Percentiles rank a stretch among this genome's conserved stretches.
Evolutionary conservation across 495 filamentous ascomycete genomes (phyloP).

Genomic region (Penicillium diatomitis): DNA sequence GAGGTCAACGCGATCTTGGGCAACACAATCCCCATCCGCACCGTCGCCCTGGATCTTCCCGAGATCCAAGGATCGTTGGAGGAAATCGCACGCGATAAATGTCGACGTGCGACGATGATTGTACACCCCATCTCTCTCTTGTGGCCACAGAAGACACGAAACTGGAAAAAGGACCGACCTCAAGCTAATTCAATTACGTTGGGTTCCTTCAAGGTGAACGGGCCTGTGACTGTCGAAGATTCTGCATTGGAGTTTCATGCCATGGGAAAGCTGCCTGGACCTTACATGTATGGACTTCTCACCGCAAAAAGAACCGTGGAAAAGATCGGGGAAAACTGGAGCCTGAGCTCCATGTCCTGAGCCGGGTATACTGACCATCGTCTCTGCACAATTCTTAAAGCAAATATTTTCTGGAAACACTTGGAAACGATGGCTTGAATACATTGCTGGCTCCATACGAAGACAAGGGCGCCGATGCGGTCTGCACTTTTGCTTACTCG

Average conservation of each 20-base stretch:
- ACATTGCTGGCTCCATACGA: conserved; percentile 70
- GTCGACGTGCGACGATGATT: conserved; percentile 55
- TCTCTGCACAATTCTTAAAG: conserved; percentile 26
- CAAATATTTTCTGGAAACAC: conserved; percentile 75
- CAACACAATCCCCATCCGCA: conserved; percentile 51
- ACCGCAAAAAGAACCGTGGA: too few species aligned
- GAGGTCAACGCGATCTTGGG: conserved; percentile 72
- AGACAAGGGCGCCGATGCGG: conserved; percentile 78
- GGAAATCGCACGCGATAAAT: conserved; percentile 72
- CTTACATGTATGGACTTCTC: conserved; percentile 63
- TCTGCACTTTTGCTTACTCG: conserved; percentile 84
- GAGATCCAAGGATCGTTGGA: conserved; percentile 78
- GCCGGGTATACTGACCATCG: background rate
- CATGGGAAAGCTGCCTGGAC: conserved; percentile 69
- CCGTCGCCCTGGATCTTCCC: conserved; percentile 55
- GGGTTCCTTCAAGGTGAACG: conserved; percentile 43
- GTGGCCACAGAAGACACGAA: too few species aligned
- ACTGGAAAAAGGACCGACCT: too few species aligned
- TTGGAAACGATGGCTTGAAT: conserved; percentile 72
- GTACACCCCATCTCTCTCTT: conserved; percentile 25
- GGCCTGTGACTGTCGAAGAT: conserved; percentile 91
- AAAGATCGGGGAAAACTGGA: background rate
- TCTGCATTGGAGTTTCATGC: conserved; percentile 82
- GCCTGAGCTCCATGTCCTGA: too few species aligned
- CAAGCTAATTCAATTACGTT: background rate